Evolutionary conservation across 441 rosid species (phyloP).

Genomic region (Pelargonium myrrhifolium): DNA sequence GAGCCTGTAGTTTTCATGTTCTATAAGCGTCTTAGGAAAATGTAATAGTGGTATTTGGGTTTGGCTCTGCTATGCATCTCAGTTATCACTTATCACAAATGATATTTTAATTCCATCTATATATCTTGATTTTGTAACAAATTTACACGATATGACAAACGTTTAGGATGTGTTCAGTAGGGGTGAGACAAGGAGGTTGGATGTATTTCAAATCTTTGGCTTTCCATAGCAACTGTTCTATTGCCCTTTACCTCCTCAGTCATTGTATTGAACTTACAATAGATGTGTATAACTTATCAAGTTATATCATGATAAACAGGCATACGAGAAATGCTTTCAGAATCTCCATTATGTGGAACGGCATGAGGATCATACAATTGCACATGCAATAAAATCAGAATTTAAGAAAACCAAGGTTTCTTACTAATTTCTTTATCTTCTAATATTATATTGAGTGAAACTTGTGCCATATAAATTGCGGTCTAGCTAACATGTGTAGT

Average conservation of each 20-base stretch:
- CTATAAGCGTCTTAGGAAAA: background rate
- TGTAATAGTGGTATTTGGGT: background rate
- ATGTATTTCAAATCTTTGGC: background rate
- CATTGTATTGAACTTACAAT: background rate
- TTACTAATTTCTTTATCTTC: background rate
- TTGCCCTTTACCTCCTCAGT: background rate
- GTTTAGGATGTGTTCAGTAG: background rate
- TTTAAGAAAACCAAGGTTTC: conserved; percentile 89
- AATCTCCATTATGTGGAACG: conserved; percentile 86
- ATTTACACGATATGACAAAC: background rate
- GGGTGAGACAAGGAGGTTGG: background rate
- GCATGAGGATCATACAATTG: conserved; percentile 88
- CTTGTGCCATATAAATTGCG: conserved; percentile 1
- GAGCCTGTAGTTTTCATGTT: conserved; percentile 8
- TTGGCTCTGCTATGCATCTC: background rate
- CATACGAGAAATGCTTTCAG: conserved; percentile 85
- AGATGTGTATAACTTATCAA: background rate
- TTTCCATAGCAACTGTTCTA: background rate
- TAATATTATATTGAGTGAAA: background rate
- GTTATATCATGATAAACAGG: conserved; percentile 38
- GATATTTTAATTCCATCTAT: background rate
- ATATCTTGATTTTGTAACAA: background rate
- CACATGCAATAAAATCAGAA: conserved; percentile 68
- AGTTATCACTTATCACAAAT: background rate
- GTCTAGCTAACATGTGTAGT: conserved; percentile 5